These are phyloP conservation scores for Leucosporidium yakuticum DNA, from an alignment of 768 basidiomycete species.

Conservation along the genomic window DNA sequence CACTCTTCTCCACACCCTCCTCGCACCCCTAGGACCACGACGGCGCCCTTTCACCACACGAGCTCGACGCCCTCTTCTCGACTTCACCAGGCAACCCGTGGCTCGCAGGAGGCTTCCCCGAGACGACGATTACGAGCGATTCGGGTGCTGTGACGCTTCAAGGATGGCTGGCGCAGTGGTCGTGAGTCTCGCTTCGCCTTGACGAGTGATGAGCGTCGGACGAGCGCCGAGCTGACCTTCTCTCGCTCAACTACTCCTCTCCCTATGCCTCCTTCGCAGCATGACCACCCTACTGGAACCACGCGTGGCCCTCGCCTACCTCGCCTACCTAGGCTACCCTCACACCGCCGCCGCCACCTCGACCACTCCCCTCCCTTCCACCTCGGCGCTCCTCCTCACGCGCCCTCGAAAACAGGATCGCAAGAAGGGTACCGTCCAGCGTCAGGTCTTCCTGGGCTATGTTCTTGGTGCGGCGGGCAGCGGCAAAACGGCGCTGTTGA, in stretches of 20 bases:
- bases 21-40: slow-evolving; percentile 70
- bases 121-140: slow-evolving; percentile 70
- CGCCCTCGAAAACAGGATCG: slow-evolving; percentile 76
- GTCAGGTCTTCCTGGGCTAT: slow-evolving; percentile 83
- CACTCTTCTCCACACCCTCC: neutral
- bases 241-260: neutral
- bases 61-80: slow-evolving; percentile 81
- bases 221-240: no score
- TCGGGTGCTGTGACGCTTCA: slow-evolving; percentile 93
- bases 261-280: slow-evolving; percentile 49
- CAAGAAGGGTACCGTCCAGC: slow-evolving; percentile 62
- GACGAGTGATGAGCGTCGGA: neutral
- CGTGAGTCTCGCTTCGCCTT: slow-evolving; percentile 52
- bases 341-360: slow-evolving; percentile 53
- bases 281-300: slow-evolving; percentile 97
- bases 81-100: slow-evolving; percentile 98
- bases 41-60: slow-evolving; percentile 74
- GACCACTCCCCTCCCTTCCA: slow-evolving; percentile 45
- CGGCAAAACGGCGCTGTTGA: slow-evolving; percentile 82
- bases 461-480: slow-evolving; percentile 92
- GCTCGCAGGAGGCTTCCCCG: slow-evolving; percentile 82
- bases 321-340: slow-evolving; percentile 90
- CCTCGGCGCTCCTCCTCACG: slow-evolving; percentile 77
- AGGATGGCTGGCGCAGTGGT: slow-evolving; percentile 98
- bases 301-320: slow-evolving; percentile 82